Percentiles rank a stretch among this genome's conserved stretches.
phyloP scores from a whole-genome alignment of 371 early-diverging fungal species.

The Mycotypha africana region DNA sequence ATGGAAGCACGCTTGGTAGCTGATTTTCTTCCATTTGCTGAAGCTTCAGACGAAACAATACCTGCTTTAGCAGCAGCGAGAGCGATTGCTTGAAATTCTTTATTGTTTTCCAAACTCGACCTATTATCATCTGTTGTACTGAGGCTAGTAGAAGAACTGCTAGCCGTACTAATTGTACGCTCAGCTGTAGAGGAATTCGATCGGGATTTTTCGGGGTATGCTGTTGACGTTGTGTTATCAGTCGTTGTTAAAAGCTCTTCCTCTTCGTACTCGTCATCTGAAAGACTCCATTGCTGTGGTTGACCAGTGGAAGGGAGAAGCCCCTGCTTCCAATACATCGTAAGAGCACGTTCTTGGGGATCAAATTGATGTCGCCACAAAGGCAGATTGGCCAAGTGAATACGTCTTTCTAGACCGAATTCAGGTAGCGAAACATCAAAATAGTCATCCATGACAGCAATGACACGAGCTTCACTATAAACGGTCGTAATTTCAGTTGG shows the following conservation, averaged over 20 bases:
- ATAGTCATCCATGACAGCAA: slow-evolving; percentile 37
- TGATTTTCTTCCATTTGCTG: slow-evolving; percentile 3
- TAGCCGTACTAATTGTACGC: slow-evolving; percentile 27
- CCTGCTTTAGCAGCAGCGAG: slow-evolving; percentile 12
- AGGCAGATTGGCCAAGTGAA: slow-evolving; percentile 41
- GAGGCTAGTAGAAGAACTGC: slow-evolving; percentile 19
- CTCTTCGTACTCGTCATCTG: slow-evolving; percentile 40
- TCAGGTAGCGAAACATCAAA: slow-evolving; percentile 60
- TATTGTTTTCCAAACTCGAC: slow-evolving; percentile 5
- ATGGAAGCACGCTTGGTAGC: slow-evolving; percentile 29
- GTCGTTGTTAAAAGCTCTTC: slow-evolving; percentile 27
- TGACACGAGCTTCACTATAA: slow-evolving; percentile 35
- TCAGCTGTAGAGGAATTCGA: slow-evolving; percentile 37
- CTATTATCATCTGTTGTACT: slow-evolving; percentile 6
- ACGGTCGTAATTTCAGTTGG: slow-evolving; percentile 19
- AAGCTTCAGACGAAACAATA: neutral
- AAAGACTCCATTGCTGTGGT: slow-evolving; percentile 23
- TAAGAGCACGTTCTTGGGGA: slow-evolving; percentile 28
- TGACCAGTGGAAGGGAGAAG: slow-evolving; percentile 34
- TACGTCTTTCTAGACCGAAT: slow-evolving; percentile 57
- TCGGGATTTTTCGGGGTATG: slow-evolving; percentile 13
- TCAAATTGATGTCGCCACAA: slow-evolving; percentile 36
- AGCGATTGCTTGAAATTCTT: slow-evolving; percentile 12
- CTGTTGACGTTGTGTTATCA: too few species aligned
- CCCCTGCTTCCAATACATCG: slow-evolving; percentile 52